A percentile compares a stretch with the other conserved stretches of the same genome.
phyloP scores from a whole-genome alignment of 768 basidiomycete genomes.

The Auricularia sp. region DNA sequence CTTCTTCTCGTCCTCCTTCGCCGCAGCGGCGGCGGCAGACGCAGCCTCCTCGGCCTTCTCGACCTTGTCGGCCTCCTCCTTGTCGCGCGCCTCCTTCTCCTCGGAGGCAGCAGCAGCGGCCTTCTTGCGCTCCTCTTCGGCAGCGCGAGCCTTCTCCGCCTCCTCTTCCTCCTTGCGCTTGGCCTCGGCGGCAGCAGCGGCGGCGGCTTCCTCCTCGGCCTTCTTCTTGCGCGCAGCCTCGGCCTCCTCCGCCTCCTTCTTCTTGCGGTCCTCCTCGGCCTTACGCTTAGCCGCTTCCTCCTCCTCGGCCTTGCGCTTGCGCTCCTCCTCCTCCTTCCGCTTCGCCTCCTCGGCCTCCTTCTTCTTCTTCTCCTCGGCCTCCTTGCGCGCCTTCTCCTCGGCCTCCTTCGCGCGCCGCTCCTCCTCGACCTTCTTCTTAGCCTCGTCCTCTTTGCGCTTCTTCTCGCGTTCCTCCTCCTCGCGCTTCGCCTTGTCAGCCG shows the following conservation, averaged over 20 bases:
- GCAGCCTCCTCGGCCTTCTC: conserved; percentile 8
- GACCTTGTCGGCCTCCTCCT: conserved; percentile 10
- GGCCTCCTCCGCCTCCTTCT: neutral
- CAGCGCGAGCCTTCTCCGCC: conserved; percentile 9
- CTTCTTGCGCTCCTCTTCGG: conserved; percentile 10
- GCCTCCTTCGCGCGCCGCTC: conserved; percentile 10
- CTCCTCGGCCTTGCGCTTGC: neutral
- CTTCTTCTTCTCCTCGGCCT: conserved; percentile 1
- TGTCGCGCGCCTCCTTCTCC: conserved; percentile 9
- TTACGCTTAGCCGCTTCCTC: neutral
- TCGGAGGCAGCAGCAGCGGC: conserved; percentile 4
- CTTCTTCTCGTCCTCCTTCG: neutral
- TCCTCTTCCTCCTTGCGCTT: neutral
- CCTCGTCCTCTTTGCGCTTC: conserved; percentile 8
- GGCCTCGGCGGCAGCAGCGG: neutral
- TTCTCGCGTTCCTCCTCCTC: conserved; percentile 6
- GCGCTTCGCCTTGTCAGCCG: conserved; percentile 2
- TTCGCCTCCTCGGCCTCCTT: neutral
- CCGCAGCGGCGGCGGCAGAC: conserved; percentile 8
- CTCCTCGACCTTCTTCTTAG: conserved; percentile 5
- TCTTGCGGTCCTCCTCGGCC: neutral
- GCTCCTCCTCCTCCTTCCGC: neutral
- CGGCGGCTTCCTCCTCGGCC: neutral
- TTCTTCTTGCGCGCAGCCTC: neutral
- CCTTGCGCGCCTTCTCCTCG: conserved; percentile 4